Percentiles rank a stretch among this genome's conserved stretches.
Conservation (phyloP, 2,329 filamentous ascomycete genomes). For the Beauveria caledonica region DNA sequence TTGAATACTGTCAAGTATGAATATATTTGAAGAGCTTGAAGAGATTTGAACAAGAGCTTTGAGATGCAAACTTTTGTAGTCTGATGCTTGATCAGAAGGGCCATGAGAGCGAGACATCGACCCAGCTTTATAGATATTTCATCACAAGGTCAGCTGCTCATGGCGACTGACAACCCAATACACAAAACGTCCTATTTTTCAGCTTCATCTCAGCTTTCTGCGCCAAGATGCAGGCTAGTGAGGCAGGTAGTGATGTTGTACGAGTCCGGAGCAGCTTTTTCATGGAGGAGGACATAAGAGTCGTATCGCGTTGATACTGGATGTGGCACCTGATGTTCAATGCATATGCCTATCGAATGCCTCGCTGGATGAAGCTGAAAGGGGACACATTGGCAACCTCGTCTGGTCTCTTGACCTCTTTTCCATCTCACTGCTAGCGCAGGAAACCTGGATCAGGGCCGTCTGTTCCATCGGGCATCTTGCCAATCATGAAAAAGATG, state of each 20-base stretch:
- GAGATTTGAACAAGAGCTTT: too few relatives aligned
- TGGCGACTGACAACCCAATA: not conserved
- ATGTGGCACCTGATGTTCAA: not conserved
- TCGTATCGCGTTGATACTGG: not conserved
- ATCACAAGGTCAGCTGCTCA: not conserved
- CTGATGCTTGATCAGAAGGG: not conserved
- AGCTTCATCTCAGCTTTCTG: slow-evolving; percentile 3
- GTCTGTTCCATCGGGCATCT: not conserved
- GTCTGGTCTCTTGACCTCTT: not conserved
- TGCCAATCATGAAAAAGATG: not conserved
- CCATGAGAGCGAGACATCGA: not conserved
- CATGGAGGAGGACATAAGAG: too few relatives aligned
- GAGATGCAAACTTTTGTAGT: not conserved
- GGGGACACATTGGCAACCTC: not conserved
- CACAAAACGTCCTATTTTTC: not conserved
- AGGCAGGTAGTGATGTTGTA: not conserved
- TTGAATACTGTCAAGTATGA: not conserved
- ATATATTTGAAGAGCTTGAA: not conserved
- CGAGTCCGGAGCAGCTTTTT: not conserved
- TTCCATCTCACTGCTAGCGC: not conserved
- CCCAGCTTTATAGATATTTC: not conserved
- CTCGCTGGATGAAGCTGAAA: not conserved
- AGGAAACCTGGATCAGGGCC: not conserved
- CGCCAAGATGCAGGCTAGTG: not conserved
- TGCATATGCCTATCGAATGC: too few relatives aligned